Conservation (phyloP, 257 asterid genomes). For the Penstemon newberryi region DNA sequence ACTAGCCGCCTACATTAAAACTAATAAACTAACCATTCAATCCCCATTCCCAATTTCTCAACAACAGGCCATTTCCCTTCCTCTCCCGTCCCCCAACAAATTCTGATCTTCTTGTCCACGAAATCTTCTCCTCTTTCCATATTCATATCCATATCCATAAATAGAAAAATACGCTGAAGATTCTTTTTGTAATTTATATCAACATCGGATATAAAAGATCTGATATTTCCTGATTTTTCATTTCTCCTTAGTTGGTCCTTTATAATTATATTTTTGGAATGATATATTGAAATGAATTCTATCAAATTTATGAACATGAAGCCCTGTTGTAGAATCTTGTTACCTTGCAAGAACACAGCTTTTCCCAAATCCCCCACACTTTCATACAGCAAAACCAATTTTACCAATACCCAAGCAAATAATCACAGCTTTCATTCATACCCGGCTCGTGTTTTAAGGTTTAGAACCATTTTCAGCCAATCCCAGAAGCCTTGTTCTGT, state of each 20-base stretch:
- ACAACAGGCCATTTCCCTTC: no score
- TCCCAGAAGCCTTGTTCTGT: conserved; percentile 25
- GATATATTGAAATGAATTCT: conserved; percentile 40
- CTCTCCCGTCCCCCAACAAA: no score
- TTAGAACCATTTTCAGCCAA: conserved; percentile 29
- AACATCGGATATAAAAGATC: neutral
- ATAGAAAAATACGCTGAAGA: no score
- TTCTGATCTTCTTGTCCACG: conserved; percentile 20
- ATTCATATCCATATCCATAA: no score
- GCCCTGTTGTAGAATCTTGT: conserved; percentile 52
- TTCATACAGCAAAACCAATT: conserved; percentile 17
- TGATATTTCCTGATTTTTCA: neutral
- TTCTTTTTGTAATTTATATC: neutral
- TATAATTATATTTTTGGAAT: neutral
- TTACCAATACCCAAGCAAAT: conserved; percentile 24
- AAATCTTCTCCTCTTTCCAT: conserved; percentile 26
- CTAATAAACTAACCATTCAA: no score
- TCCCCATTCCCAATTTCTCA: no score
- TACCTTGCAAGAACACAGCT: conserved; percentile 44
- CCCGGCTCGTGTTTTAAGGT: conserved; percentile 28
- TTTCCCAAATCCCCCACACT: conserved; percentile 32
- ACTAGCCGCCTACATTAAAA: no score
- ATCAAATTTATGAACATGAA: conserved; percentile 48
- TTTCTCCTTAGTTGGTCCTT: no score
- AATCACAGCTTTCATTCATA: neutral